These are phyloP conservation scores for Astrocystis sublimbata DNA, from an alignment of 495 filamentous ascomycete species.

Conservation along the genomic window DNA sequence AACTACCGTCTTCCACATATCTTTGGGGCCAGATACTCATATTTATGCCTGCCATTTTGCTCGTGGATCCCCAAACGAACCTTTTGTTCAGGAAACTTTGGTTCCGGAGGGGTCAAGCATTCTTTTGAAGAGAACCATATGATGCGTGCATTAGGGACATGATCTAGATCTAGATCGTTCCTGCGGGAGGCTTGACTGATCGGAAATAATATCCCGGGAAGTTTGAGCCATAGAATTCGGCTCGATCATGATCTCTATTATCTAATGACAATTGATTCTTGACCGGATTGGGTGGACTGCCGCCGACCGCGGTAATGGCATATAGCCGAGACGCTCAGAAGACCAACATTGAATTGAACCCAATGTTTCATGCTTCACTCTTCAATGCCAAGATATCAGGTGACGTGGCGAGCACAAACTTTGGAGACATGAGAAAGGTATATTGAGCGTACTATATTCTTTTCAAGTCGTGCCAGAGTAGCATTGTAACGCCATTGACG, in stretches of 20 bases:
- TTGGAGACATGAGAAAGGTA: not conserved
- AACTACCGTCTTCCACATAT: not conserved
- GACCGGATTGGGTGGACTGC: slow-evolving; percentile 5
- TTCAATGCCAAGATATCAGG: not conserved
- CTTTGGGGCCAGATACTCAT: not conserved
- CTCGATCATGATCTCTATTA: not conserved
- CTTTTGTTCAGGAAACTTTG: not conserved
- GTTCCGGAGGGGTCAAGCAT: not conserved
- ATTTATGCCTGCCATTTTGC: not conserved
- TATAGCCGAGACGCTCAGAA: slow-evolving; percentile 8
- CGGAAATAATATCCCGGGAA: too few species aligned
- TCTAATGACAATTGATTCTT: slow-evolving; percentile 1
- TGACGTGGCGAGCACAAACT: not conserved
- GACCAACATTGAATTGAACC: not conserved
- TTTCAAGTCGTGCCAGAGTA: too few species aligned
- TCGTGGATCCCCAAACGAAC: not conserved
- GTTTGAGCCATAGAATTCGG: not conserved
- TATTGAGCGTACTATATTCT: too few species aligned
- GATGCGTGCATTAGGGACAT: not conserved
- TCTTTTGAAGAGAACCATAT: not conserved
- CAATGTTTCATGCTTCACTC: slow-evolving; percentile 1
- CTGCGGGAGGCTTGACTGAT: not conserved
- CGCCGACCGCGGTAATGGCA: slow-evolving; percentile 2
- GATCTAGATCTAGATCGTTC: slow-evolving; percentile 1
- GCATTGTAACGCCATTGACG: too few species aligned